Evolutionary conservation across 495 filamentous ascomycete species (phyloP).

Genomic region (Tuber borchii): DNA sequence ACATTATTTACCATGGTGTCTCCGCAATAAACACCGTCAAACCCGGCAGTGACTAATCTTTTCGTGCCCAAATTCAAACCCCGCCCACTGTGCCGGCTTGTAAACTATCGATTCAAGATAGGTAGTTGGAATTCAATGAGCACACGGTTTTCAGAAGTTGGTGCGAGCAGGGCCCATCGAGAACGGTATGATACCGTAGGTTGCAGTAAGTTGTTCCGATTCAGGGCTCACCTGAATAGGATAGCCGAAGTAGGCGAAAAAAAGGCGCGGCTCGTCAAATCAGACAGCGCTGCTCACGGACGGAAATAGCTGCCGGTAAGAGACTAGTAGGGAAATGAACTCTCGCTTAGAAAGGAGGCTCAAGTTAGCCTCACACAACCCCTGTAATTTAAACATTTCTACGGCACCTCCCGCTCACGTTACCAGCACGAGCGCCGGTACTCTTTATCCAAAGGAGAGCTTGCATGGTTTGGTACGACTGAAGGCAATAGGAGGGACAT

Average conservation of each 20-base stretch:
- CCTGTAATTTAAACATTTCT: neutral
- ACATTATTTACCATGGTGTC: neutral
- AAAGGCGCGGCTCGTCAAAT: neutral
- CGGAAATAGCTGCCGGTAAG: neutral
- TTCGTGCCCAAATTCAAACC: neutral
- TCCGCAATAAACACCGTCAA: neutral
- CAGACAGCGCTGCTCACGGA: neutral
- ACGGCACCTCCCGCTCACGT: neutral
- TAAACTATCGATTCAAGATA: neutral
- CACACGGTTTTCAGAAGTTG: neutral
- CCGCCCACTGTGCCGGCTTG: neutral
- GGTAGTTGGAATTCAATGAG: neutral
- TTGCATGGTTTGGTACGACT: neutral
- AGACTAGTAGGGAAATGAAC: neutral
- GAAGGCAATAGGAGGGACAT: neutral
- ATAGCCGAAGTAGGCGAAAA: conserved; percentile 1
- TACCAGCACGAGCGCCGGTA: neutral
- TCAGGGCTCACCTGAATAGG: neutral
- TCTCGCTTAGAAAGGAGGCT: neutral
- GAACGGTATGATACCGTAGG: neutral
- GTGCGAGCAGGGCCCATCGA: neutral
- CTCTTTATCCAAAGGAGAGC: neutral
- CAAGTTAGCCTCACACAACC: neutral
- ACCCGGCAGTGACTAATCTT: neutral
- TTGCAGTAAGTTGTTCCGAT: neutral